phyloP scores from a whole-genome alignment of 176 grass and related monocot species.

The Coix lacrymajobi region DNA sequence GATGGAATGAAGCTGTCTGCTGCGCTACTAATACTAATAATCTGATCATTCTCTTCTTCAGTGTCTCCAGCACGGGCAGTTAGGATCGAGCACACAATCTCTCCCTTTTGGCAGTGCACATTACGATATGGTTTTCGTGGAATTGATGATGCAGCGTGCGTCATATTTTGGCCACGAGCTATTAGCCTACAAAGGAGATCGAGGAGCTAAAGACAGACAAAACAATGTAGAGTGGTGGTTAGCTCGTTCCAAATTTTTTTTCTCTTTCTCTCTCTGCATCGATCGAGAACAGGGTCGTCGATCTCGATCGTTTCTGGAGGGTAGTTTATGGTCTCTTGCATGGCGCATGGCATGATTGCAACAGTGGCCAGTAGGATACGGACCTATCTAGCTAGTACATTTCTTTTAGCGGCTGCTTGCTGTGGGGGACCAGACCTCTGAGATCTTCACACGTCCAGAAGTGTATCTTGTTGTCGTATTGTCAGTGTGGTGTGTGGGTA shows the following conservation, averaged over 20 bases:
- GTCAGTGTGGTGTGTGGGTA: neutral
- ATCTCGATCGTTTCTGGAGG: neutral
- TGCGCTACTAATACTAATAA: too few species aligned
- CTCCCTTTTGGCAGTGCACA: neutral
- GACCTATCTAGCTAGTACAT: neutral
- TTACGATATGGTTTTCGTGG: neutral
- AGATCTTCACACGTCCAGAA: neutral
- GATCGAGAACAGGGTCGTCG: neutral
- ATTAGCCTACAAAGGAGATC: neutral
- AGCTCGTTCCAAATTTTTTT: neutral
- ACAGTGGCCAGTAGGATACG: conserved; percentile 9
- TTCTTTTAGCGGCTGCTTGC: neutral
- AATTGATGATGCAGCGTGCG: conserved; percentile 3
- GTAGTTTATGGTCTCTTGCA: neutral
- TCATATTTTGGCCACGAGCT: conserved; percentile 3
- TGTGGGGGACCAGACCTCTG: neutral
- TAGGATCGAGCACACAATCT: conserved; percentile 2
- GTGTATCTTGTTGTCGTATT: neutral
- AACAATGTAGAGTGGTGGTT: conserved; percentile 16
- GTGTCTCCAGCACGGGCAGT: neutral
- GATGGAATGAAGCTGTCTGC: neutral
- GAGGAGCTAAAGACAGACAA: neutral
- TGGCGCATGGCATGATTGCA: conserved; percentile 11
- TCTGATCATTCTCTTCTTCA: neutral
- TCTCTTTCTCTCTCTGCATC: neutral